phyloP scores from a whole-genome alignment of 108 stramenopile species.

The Nitzschia palea region DNA sequence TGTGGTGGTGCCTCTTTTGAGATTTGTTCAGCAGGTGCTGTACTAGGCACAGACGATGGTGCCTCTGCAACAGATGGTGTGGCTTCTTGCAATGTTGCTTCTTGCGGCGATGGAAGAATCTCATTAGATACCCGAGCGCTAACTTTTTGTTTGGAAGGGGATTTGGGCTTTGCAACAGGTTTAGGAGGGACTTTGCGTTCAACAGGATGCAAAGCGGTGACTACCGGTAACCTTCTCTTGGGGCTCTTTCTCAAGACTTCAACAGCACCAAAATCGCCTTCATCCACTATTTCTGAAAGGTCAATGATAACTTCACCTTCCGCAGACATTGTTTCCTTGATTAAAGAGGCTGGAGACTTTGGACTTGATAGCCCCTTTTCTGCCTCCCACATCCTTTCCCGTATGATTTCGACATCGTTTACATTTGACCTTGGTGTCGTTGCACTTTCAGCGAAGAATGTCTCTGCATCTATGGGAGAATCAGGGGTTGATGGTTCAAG shows the following conservation, averaged over 20 bases:
- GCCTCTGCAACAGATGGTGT: too few relatives aligned
- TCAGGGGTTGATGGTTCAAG: not conserved
- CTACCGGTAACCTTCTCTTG: too few relatives aligned
- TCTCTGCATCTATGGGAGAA: not conserved
- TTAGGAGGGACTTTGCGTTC: too few relatives aligned
- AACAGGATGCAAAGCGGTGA: too few relatives aligned
- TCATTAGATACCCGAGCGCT: too few relatives aligned
- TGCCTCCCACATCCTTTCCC: too few relatives aligned
- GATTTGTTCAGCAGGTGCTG: too few relatives aligned
- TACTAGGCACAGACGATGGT: not conserved
- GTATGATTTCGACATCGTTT: too few relatives aligned
- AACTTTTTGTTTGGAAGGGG: too few relatives aligned
- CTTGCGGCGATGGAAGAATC: too few relatives aligned
- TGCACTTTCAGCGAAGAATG: not conserved
- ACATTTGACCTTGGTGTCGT: not conserved
- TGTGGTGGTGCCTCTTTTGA: not conserved
- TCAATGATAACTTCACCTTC: constrained; percentile 30
- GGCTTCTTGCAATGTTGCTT: too few relatives aligned
- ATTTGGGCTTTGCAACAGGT: too few relatives aligned
- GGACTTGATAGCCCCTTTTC: not conserved
- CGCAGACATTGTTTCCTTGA: constrained; percentile 19
- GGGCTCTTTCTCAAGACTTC: not conserved
- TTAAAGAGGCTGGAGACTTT: not conserved
- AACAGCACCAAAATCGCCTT: constrained; percentile 17
- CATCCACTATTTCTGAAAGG: constrained; percentile 20